phyloP scores from a whole-genome alignment of 2,329 filamentous ascomycete species.

The Colletotrichum sp. region DNA sequence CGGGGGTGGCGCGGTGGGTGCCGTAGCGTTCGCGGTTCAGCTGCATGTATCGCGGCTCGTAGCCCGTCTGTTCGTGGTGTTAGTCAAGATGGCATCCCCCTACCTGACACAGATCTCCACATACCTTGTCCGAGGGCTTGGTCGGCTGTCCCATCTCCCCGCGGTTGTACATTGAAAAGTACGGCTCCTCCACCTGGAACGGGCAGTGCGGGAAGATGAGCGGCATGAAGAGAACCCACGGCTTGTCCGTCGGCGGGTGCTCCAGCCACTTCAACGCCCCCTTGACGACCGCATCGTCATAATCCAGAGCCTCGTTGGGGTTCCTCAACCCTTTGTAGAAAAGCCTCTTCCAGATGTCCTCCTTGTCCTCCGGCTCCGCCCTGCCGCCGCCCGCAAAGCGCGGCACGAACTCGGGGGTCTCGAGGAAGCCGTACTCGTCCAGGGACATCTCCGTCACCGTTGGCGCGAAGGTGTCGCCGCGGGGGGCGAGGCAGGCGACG shows the following conservation, averaged over 20 bases:
- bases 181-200: conserved; percentile 52
- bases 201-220: conserved; percentile 51
- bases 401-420: conserved; percentile 38
- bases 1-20: conserved; percentile 41
- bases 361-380: conserved; percentile 15
- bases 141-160: conserved; percentile 23
- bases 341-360: conserved; percentile 41
- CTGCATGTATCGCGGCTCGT: conserved; percentile 47
- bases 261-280: conserved; percentile 49
- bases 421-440: conserved; percentile 50
- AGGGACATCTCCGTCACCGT: conserved; percentile 48
- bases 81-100: neutral
- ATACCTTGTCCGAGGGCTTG: conserved; percentile 4
- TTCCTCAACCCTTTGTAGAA: conserved; percentile 47
- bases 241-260: conserved; percentile 42
- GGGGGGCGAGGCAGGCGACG: conserved; percentile 47
- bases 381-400: conserved; percentile 27
- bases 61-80: conserved; percentile 36
- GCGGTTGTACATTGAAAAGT: conserved; percentile 51
- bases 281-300: conserved; percentile 47
- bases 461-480: conserved; percentile 47
- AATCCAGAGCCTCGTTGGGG: conserved; percentile 42
- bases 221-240: conserved; percentile 49
- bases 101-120: neutral
- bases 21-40: conserved; percentile 42